A percentile compares a stretch with the other conserved stretches of the same genome.
Conservation (phyloP, 192 early-diverging fungal genomes). For the Entomortierella chlamydospora region DNA sequence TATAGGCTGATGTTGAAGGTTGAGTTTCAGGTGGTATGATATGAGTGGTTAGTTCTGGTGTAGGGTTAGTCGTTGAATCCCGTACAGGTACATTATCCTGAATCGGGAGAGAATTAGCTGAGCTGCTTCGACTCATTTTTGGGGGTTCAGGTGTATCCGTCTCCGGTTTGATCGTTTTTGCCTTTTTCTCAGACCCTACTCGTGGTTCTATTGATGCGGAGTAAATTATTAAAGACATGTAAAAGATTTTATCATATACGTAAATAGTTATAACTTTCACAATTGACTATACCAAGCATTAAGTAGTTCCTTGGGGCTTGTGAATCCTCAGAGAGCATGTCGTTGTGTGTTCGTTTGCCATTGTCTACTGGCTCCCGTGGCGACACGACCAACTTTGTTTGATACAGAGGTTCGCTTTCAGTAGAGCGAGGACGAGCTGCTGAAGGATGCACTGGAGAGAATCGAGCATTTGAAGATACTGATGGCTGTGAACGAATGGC, state of each 20-base stretch:
- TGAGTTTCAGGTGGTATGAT: not conserved
- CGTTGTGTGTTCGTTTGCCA: constrained; percentile 29
- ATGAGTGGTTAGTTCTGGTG: not conserved
- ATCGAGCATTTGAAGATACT: not conserved
- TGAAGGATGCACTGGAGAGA: constrained; percentile 1
- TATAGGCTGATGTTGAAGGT: not conserved
- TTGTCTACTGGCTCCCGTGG: not conserved
- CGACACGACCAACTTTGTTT: constrained; percentile 4
- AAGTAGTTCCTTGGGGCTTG: constrained; percentile 8
- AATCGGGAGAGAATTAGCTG: not conserved
- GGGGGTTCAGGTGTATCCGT: not conserved
- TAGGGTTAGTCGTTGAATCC: not conserved
- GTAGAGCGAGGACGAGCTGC: not conserved
- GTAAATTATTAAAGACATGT: constrained; percentile 2
- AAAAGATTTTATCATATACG: not conserved
- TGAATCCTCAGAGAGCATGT: constrained; percentile 12
- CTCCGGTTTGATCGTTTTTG: not conserved
- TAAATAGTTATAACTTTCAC: not conserved
- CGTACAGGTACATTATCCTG: not conserved
- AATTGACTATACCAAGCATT: constrained; percentile 14
- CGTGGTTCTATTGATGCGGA: constrained; percentile 7
- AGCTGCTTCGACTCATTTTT: not conserved
- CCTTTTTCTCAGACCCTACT: not conserved
- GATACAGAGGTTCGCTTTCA: constrained; percentile 14
- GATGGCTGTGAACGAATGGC: constrained; percentile 9